These are phyloP conservation scores for Cyclotella kingstonii DNA, from an alignment of 108 stramenopile species.

Conservation along the genomic window DNA sequence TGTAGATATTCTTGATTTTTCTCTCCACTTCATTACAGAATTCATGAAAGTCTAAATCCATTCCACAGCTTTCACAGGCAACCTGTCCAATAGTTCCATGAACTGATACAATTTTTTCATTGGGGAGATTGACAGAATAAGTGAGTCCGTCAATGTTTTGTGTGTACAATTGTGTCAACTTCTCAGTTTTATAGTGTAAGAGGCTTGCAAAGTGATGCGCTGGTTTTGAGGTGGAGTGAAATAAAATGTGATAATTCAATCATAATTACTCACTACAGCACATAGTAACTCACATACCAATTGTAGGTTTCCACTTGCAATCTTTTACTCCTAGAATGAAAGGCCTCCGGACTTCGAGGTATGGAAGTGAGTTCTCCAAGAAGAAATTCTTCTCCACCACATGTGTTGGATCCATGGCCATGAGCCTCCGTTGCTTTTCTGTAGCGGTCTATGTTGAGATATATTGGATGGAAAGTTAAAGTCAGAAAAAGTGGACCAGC, in stretches of 20 bases:
- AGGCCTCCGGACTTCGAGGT: constrained; percentile 74
- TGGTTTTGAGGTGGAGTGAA: too few species aligned
- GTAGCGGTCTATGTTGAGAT: constrained; percentile 44
- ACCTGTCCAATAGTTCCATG: constrained; percentile 68
- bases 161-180: constrained; percentile 67
- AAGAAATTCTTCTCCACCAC: constrained; percentile 69
- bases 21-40: constrained; percentile 51
- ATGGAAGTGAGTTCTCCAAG: constrained; percentile 60
- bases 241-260: too few species aligned
- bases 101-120: constrained; percentile 54
- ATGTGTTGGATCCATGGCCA: constrained; percentile 60
- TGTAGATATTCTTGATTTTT: constrained; percentile 72
- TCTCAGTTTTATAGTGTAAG: constrained; percentile 52
- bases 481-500: background rate
- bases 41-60: constrained; percentile 30
- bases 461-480: background rate
- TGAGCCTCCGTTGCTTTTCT: constrained; percentile 44
- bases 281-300: constrained; percentile 12
- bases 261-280: background rate
- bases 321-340: constrained; percentile 68
- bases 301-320: constrained; percentile 64
- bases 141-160: constrained; percentile 88
- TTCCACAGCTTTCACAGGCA: constrained; percentile 68
- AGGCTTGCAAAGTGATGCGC: constrained; percentile 64
- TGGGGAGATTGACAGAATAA: constrained; percentile 49